Evolutionary conservation across 495 filamentous ascomycete genomes (phyloP).

Genomic region (Schizothecium vesticola): DNA sequence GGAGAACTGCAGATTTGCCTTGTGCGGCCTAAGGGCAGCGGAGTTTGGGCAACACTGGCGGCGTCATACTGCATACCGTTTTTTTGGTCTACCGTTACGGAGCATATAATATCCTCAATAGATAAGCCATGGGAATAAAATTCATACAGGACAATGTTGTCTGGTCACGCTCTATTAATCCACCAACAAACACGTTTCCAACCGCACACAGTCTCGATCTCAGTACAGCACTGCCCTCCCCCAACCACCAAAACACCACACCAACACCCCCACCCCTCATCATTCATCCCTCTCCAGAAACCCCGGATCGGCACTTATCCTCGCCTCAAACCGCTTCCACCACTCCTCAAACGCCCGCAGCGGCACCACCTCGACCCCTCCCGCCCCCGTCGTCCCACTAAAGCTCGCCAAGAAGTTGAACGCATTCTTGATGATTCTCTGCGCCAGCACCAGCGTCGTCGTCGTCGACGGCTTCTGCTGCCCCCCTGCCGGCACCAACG

Average conservation of each 20-base stretch:
- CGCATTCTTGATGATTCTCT: slow-evolving; percentile 91
- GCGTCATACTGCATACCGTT: not conserved
- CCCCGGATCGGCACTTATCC: slow-evolving; percentile 74
- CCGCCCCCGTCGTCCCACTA: slow-evolving; percentile 45
- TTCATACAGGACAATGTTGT: not conserved
- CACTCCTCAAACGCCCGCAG: slow-evolving; percentile 89
- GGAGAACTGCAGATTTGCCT: not conserved
- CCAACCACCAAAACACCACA: not conserved
- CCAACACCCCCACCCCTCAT: slow-evolving; percentile 11
- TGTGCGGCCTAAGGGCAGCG: not conserved
- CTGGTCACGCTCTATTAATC: not conserved
- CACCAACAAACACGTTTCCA: not conserved
- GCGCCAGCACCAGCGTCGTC: slow-evolving; percentile 71
- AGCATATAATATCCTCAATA: not conserved
- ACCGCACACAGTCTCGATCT: not conserved
- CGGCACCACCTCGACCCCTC: slow-evolving; percentile 72
- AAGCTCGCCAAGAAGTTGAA: slow-evolving; percentile 95
- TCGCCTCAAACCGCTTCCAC: slow-evolving; percentile 95
- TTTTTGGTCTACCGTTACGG: not conserved
- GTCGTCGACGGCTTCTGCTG: slow-evolving; percentile 20
- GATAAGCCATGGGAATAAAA: not conserved
- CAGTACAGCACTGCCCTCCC: not conserved
- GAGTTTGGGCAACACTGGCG: not conserved
- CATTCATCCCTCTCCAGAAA: slow-evolving; percentile 78
- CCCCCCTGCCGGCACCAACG: slow-evolving; percentile 15